These are phyloP conservation scores for Pichia sp. DNA, from an alignment of 1,139 yeast species.

Conservation along the genomic window DNA sequence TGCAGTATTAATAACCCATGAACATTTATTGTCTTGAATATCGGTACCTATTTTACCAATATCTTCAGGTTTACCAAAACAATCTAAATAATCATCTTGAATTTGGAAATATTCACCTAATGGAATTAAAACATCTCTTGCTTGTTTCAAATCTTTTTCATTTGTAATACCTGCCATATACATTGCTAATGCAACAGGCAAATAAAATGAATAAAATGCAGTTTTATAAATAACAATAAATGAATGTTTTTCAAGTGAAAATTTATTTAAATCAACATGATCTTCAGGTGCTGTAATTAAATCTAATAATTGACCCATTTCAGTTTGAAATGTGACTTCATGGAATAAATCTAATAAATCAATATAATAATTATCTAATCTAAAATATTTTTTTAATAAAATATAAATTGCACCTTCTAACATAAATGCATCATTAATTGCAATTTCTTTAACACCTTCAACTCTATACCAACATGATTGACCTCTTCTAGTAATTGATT, in stretches of 20 bases:
- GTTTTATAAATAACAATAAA: conserved; percentile 96
- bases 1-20: conserved; percentile 96
- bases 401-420: conserved; percentile 91
- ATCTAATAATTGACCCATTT: conserved; percentile 92
- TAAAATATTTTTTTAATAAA: conserved; percentile 83
- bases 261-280: conserved; percentile 78
- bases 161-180: conserved; percentile 73
- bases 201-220: conserved; percentile 93
- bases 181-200: conserved; percentile 98
- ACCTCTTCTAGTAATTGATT: conserved; percentile 93
- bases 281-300: conserved; percentile 97
- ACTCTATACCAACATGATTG: conserved; percentile 96
- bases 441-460: conserved; percentile 80
- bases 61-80: conserved; percentile 95
- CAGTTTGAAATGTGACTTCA: conserved; percentile 94
- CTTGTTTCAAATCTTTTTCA: conserved; percentile 78
- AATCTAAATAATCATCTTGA: conserved; percentile 95
- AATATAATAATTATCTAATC: conserved; percentile 72
- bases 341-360: conserved; percentile 89
- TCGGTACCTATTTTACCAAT: conserved; percentile 99
- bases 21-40: conserved; percentile 96
- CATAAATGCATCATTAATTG: conserved; percentile 96
- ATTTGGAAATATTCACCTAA: conserved; percentile 98
- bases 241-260: conserved; percentile 83
- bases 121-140: conserved; percentile 80